These are phyloP conservation scores for Fusarium sulawesiense DNA, from an alignment of 2,329 filamentous ascomycete species.

Conservation along the genomic window DNA sequence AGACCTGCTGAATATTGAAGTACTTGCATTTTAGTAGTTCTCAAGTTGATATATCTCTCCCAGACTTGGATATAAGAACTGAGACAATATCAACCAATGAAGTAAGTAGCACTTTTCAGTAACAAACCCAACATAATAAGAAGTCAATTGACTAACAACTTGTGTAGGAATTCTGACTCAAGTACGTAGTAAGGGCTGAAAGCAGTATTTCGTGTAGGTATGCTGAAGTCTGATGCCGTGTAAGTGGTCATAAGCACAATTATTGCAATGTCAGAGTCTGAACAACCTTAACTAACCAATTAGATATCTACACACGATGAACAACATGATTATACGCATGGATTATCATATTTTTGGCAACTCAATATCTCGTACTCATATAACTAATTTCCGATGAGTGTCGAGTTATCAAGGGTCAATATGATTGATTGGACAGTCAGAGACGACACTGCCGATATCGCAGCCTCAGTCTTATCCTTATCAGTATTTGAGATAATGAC, in stretches of 20 bases:
- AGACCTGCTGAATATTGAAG: background rate
- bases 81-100: background rate
- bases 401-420: background rate
- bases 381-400: background rate
- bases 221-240: background rate
- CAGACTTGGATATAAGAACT: background rate
- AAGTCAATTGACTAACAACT: background rate
- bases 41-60: background rate
- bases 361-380: background rate
- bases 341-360: background rate
- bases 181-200: background rate
- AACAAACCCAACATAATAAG: background rate
- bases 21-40: background rate
- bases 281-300: background rate
- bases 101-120: background rate
- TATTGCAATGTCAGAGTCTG: background rate
- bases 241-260: background rate
- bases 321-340: background rate
- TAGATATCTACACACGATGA: background rate
- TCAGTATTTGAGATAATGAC: background rate
- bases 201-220: background rate
- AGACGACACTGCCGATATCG: constrained; percentile 14
- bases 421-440: background rate
- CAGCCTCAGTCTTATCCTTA: background rate
- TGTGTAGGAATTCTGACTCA: background rate